Percentiles rank a stretch among this genome's conserved stretches.
These are phyloP conservation scores for Malus hybrid DNA, from an alignment of 331 rosid genomes.

Conservation along the genomic window DNA sequence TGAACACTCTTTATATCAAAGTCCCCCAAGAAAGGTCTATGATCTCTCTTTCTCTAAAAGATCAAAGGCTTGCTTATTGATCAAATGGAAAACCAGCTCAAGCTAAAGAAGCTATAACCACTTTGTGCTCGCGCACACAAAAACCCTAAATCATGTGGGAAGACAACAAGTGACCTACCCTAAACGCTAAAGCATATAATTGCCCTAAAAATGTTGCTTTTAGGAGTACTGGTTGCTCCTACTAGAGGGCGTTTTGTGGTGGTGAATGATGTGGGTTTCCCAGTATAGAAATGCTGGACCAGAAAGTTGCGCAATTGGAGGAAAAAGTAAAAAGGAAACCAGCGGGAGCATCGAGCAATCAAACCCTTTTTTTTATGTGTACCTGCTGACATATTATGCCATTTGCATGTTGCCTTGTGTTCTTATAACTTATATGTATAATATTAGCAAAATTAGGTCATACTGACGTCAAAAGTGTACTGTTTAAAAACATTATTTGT, in stretches of 20 bases:
- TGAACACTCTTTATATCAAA: too few relatives aligned
- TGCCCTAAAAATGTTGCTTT: slow-evolving; percentile 10
- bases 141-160: slow-evolving; percentile 27
- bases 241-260: neutral
- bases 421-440: neutral
- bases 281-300: slow-evolving; percentile 9
- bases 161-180: slow-evolving; percentile 19
- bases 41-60: neutral
- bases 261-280: slow-evolving; percentile 12
- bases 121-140: neutral
- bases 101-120: neutral
- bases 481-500: neutral
- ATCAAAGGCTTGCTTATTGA: neutral
- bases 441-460: neutral
- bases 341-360: neutral
- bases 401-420: neutral
- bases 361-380: neutral
- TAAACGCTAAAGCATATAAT: slow-evolving; percentile 17
- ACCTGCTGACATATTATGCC: neutral
- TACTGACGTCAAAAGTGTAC: neutral
- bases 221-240: neutral
- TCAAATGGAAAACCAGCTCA: neutral
- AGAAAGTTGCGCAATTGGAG: neutral
- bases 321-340: neutral
- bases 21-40: neutral